A percentile compares a stretch with the other conserved stretches of the same genome.
Conservation (phyloP, 768 basidiomycete species). For the Auricularia cornea region DNA sequence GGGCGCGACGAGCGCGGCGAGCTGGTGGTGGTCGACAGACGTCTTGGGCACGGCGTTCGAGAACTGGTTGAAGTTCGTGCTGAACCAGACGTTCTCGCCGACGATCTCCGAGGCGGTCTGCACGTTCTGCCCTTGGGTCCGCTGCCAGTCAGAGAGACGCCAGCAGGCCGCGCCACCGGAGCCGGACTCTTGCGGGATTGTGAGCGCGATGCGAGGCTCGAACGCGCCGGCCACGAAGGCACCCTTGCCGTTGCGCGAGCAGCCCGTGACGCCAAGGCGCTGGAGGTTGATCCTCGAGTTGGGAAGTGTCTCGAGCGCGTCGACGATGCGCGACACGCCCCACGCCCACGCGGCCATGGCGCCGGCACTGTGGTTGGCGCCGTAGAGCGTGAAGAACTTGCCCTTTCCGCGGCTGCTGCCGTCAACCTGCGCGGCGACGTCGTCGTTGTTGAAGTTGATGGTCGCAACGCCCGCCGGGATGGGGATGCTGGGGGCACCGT, state of each 20-base stretch:
- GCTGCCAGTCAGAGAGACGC: slow-evolving; percentile 46
- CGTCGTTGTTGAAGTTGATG: slow-evolving; percentile 45
- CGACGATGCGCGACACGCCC: slow-evolving; percentile 53
- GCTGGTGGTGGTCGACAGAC: slow-evolving; percentile 54
- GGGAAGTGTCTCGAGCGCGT: slow-evolving; percentile 44
- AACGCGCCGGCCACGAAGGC: slow-evolving; percentile 52
- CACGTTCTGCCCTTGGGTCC: slow-evolving; percentile 31
- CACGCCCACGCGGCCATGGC: slow-evolving; percentile 58
- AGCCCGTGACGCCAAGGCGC: slow-evolving; percentile 48
- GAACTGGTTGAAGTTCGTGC: slow-evolving; percentile 36
- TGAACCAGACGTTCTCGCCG: slow-evolving; percentile 57
- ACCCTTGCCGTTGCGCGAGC: slow-evolving; percentile 55
- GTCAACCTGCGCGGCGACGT: slow-evolving; percentile 42
- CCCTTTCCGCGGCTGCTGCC: slow-evolving; percentile 41
- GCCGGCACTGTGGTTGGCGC: slow-evolving; percentile 34
- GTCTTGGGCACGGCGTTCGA: slow-evolving; percentile 33
- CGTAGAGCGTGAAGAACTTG: slow-evolving; percentile 52
- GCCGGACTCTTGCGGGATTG: slow-evolving; percentile 56
- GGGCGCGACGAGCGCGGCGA: slow-evolving; percentile 48
- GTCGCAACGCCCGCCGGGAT: slow-evolving; percentile 27
- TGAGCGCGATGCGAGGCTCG: slow-evolving; percentile 48
- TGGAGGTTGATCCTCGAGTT: slow-evolving; percentile 34
- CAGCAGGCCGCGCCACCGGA: slow-evolving; percentile 52
- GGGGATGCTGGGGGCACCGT: slow-evolving; percentile 35
- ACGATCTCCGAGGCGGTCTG: slow-evolving; percentile 54